Evolutionary conservation across 495 filamentous ascomycete genomes (phyloP).

Genomic region (Penicillium roqueforti): DNA sequence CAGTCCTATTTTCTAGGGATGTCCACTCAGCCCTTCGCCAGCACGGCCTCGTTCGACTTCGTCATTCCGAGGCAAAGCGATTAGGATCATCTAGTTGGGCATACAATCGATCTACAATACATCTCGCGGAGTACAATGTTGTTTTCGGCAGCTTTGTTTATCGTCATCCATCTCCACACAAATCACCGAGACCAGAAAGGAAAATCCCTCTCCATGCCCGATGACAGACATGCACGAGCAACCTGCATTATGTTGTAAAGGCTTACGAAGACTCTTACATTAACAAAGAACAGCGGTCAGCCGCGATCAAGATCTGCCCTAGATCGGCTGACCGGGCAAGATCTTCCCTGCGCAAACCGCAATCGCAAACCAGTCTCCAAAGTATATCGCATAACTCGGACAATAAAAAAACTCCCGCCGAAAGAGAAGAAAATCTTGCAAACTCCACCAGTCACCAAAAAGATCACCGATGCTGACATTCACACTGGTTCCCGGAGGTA

Average conservation of each 20-base stretch:
- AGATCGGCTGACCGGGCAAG: neutral
- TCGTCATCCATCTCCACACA: conserved; percentile 1
- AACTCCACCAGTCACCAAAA: neutral
- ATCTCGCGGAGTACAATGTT: neutral
- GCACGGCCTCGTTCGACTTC: conserved; percentile 2
- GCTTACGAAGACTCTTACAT: conserved; percentile 13
- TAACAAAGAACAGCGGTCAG: conserved; percentile 27
- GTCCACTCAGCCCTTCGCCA: conserved; percentile 5
- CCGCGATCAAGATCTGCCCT: conserved; percentile 17
- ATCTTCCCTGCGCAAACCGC: neutral
- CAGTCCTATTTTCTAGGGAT: conserved; percentile 4
- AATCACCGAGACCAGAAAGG: neutral
- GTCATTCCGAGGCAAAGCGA: conserved; percentile 7
- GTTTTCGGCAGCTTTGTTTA: conserved; percentile 3
- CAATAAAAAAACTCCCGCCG: neutral
- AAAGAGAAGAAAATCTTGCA: neutral
- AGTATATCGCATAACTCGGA: neutral
- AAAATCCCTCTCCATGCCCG: neutral
- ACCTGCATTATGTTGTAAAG: conserved; percentile 4
- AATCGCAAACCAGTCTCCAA: neutral
- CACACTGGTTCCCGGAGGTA: conserved; percentile 2
- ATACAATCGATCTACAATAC: conserved; percentile 8
- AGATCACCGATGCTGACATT: neutral
- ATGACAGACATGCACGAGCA: conserved; percentile 13
- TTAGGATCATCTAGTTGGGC: conserved; percentile 2